Evolutionary conservation across 208 protist species (phyloP).

Genomic region (Trypanosomatidae sp.): DNA sequence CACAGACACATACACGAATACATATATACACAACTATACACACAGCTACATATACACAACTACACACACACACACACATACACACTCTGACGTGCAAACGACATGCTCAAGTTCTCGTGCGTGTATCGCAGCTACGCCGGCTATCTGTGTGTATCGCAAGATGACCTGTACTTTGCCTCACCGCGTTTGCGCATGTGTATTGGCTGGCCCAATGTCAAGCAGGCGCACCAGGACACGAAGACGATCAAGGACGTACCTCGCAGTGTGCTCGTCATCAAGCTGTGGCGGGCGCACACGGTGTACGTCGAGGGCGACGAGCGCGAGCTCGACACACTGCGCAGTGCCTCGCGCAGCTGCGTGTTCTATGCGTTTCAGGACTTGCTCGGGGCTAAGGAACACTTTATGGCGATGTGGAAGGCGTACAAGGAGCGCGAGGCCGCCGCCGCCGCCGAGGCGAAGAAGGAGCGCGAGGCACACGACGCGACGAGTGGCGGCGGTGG

Average conservation of each 20-base stretch:
- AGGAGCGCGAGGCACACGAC: too few relatives aligned
- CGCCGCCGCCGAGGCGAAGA: background rate
- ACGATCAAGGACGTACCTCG: constrained; percentile 53
- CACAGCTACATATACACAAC: background rate
- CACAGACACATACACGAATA: background rate
- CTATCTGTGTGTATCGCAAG: constrained; percentile 19
- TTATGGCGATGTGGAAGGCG: constrained; percentile 19
- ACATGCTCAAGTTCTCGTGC: constrained; percentile 41
- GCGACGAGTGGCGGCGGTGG: too few relatives aligned
- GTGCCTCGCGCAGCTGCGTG: constrained; percentile 24
- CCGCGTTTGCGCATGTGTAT: constrained; percentile 37
- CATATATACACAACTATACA: background rate
- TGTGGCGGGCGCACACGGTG: constrained; percentile 11
- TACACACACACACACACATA: background rate
- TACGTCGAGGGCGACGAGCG: constrained; percentile 4
- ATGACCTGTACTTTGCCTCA: constrained; percentile 44
- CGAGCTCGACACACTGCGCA: constrained; percentile 5
- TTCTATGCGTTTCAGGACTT: constrained; percentile 77
- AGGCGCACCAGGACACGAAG: constrained; percentile 44
- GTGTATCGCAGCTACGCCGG: constrained; percentile 57
- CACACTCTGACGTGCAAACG: background rate
- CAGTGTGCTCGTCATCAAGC: constrained; percentile 48
- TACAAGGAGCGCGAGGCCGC: constrained; percentile 1
- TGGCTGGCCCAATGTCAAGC: constrained; percentile 49
- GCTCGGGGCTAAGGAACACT: constrained; percentile 29